Evolutionary conservation across 2,329 filamentous ascomycete genomes (phyloP).

Genomic region (Aspergillus carbonarius): DNA sequence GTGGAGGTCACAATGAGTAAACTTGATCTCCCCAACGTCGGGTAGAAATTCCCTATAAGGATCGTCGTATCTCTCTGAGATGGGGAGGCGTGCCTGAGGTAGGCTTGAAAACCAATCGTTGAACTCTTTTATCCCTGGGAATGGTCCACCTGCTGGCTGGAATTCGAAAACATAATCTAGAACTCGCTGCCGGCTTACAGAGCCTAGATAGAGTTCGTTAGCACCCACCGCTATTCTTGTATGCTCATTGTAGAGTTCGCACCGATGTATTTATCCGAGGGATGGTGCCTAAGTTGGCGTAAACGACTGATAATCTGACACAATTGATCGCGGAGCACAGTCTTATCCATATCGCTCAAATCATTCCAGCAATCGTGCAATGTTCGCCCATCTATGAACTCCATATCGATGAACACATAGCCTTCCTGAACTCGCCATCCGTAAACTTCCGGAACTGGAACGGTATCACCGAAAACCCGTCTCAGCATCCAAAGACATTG

Average conservation of each 20-base stretch:
- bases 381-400: conserved; percentile 28
- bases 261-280: conserved; percentile 25
- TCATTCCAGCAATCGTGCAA: conserved; percentile 27
- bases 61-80: conserved; percentile 14
- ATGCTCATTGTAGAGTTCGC: neutral
- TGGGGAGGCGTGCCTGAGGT: conserved; percentile 14
- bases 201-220: conserved; percentile 15
- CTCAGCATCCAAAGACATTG: conserved; percentile 25
- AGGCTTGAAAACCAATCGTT: conserved; percentile 29
- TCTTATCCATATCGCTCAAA: conserved; percentile 14
- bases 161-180: conserved; percentile 24
- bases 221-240: no score
- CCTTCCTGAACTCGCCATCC: conserved; percentile 30
- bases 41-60: conserved; percentile 25
- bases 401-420: conserved; percentile 35
- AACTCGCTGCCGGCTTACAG: conserved; percentile 14
- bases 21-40: conserved; percentile 28
- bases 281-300: conserved; percentile 20
- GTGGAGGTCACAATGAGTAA: conserved; percentile 37
- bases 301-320: conserved; percentile 17
- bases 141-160: conserved; percentile 19
- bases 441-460: conserved; percentile 40
- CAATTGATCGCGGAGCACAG: conserved; percentile 18
- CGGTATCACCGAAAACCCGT: conserved; percentile 15
- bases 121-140: conserved; percentile 24